Evolutionary conservation across 2,329 filamentous ascomycete genomes (phyloP).

Genomic region (Orbilia quercus): DNA sequence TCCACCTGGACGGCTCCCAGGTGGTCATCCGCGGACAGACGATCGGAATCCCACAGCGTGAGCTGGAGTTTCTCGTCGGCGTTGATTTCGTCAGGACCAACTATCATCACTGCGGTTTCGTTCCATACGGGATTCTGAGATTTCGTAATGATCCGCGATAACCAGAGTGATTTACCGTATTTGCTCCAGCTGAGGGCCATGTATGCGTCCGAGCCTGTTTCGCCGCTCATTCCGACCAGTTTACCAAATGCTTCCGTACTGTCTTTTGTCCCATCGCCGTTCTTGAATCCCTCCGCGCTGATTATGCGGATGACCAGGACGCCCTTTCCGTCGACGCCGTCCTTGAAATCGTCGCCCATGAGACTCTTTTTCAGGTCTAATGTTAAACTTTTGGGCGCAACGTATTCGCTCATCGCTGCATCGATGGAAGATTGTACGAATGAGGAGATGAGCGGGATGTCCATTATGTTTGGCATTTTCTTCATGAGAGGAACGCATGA

Average conservation of each 20-base stretch:
- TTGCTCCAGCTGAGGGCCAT: conserved; percentile 81
- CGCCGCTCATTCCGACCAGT: conserved; percentile 61
- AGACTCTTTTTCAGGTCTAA: conserved; percentile 81
- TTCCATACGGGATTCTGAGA: conserved; percentile 71
- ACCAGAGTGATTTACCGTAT: conserved; percentile 76
- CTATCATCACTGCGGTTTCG: conserved; percentile 76
- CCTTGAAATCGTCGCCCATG: conserved; percentile 81
- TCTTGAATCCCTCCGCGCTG: conserved; percentile 76
- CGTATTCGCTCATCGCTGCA: conserved; percentile 78
- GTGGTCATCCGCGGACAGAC: conserved; percentile 88
- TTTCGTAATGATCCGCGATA: conserved; percentile 62
- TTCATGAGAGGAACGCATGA: conserved; percentile 77
- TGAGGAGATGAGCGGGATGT: conserved; percentile 77
- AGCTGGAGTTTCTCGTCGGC: conserved; percentile 92
- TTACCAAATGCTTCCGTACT: conserved; percentile 31
- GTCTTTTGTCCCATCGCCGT: conserved; percentile 68
- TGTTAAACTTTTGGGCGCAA: conserved; percentile 75
- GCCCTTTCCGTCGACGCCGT: conserved; percentile 74
- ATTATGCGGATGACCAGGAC: conserved; percentile 75
- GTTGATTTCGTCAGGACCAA: conserved; percentile 89
- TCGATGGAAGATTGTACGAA: conserved; percentile 81
- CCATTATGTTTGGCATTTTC: conserved; percentile 77
- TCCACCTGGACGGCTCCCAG: conserved; percentile 94
- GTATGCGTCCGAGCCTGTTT: conserved; percentile 76
- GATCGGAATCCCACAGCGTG: conserved; percentile 95